Percentiles rank a stretch among this genome's conserved stretches.
Conservation (phyloP, 306 rosid species). For the Lablab purpureus region DNA sequence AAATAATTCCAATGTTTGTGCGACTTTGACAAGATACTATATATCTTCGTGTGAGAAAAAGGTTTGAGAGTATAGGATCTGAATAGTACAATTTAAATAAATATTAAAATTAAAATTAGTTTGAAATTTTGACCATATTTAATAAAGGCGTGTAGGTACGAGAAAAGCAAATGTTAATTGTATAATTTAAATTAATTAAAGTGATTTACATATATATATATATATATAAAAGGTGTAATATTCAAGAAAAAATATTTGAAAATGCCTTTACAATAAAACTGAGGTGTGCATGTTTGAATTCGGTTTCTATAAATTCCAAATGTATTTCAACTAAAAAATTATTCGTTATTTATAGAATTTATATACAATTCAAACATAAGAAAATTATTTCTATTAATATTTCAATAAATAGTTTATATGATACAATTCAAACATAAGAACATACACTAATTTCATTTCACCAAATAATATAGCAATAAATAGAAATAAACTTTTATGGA, state of each 20-base stretch:
- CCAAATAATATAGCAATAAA: background rate
- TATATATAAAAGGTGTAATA: background rate
- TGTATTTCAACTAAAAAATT: background rate
- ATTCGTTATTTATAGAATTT: no score
- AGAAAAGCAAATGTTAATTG: background rate
- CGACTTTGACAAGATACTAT: background rate
- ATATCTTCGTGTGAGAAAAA: background rate
- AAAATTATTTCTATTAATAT: no score
- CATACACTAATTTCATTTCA: background rate
- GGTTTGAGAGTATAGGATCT: no score
- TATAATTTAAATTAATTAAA: no score
- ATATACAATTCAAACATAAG: no score
- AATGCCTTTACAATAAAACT: background rate
- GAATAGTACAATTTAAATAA: no score
- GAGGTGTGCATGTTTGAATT: background rate
- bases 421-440: background rate
- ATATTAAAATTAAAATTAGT: background rate
- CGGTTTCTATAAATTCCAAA: background rate
- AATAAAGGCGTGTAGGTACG: no score
- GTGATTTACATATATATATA: no score
- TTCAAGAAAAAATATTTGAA: background rate
- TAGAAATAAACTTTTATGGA: background rate
- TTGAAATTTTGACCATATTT: background rate
- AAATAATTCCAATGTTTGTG: background rate
- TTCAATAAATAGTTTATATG: background rate